Percentiles rank a stretch among this genome's conserved stretches.
These are phyloP conservation scores for Amoebophrya sp. DNA, from an alignment of 169 alveolate genomes.

Conservation along the genomic window DNA sequence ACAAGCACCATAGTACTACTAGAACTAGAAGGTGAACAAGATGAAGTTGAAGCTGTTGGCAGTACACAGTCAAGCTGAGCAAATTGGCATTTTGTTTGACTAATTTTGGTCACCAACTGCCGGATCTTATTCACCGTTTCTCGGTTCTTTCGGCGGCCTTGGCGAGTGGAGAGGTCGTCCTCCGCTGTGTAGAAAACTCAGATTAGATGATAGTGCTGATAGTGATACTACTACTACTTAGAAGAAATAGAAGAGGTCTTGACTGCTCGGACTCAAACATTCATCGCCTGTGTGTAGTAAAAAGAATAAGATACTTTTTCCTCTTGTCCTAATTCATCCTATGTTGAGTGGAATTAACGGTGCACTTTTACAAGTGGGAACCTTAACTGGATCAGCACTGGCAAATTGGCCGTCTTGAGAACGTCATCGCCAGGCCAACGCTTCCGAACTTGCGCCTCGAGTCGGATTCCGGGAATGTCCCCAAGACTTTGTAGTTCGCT, in stretches of 20 bases:
- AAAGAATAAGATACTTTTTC: too few relatives aligned
- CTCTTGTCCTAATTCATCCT: too few relatives aligned
- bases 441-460: not conserved
- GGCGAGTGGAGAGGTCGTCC: not conserved
- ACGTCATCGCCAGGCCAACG: not conserved
- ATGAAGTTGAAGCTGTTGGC: too few relatives aligned
- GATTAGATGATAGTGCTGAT: too few relatives aligned
- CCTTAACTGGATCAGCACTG: not conserved
- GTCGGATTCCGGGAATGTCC: not conserved
- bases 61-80: not conserved
- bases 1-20: too few relatives aligned
- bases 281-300: too few relatives aligned
- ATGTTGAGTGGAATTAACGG: too few relatives aligned
- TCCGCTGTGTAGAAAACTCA: not conserved
- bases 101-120: not conserved
- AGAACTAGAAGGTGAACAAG: too few relatives aligned
- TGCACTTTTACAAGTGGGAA: too few relatives aligned
- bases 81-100: not conserved
- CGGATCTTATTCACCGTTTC: not conserved
- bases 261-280: too few relatives aligned
- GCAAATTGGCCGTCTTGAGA: not conserved
- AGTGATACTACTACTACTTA: too few relatives aligned
- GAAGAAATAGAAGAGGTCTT: too few relatives aligned
- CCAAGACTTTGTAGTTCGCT: not conserved
- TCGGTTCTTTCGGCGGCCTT: not conserved